Conservation (phyloP, 805 yeast species). For the Spathaspora gorwiae region DNA sequence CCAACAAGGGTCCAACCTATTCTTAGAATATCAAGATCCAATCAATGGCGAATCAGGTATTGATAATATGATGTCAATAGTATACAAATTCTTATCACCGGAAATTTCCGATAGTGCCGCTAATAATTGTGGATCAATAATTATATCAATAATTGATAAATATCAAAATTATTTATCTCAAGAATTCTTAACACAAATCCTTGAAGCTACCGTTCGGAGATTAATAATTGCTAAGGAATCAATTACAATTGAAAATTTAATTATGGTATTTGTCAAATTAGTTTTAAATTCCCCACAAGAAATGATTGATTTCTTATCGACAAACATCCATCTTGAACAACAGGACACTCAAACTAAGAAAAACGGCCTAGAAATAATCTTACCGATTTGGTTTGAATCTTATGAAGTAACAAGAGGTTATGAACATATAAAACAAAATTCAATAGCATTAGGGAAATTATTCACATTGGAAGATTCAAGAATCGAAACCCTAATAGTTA, state of each 20-base stretch:
- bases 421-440: slow-evolving; percentile 60
- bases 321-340: slow-evolving; percentile 9
- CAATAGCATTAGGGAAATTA: slow-evolving; percentile 67
- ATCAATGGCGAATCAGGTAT: slow-evolving; percentile 40
- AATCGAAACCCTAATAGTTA: slow-evolving; percentile 50
- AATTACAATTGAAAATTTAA: slow-evolving; percentile 70
- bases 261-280: slow-evolving; percentile 71
- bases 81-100: slow-evolving; percentile 68
- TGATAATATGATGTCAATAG: slow-evolving; percentile 55
- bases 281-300: slow-evolving; percentile 58
- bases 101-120: slow-evolving; percentile 77
- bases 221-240: slow-evolving; percentile 63
- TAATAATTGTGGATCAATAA: slow-evolving; percentile 66
- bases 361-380: slow-evolving; percentile 49
- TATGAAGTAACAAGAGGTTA: slow-evolving; percentile 80
- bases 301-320: slow-evolving; percentile 57
- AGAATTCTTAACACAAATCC: slow-evolving; percentile 49
- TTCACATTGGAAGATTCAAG: slow-evolving; percentile 55
- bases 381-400: slow-evolving; percentile 79
- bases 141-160: slow-evolving; percentile 53
- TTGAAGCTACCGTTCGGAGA: slow-evolving; percentile 68
- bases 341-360: slow-evolving; percentile 6
- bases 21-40: slow-evolving; percentile 29
- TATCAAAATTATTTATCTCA: slow-evolving; percentile 36
- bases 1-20: slow-evolving; percentile 30